These are phyloP conservation scores for Styphnolobium japonicum DNA, from an alignment of 306 rosid species.

Conservation along the genomic window DNA sequence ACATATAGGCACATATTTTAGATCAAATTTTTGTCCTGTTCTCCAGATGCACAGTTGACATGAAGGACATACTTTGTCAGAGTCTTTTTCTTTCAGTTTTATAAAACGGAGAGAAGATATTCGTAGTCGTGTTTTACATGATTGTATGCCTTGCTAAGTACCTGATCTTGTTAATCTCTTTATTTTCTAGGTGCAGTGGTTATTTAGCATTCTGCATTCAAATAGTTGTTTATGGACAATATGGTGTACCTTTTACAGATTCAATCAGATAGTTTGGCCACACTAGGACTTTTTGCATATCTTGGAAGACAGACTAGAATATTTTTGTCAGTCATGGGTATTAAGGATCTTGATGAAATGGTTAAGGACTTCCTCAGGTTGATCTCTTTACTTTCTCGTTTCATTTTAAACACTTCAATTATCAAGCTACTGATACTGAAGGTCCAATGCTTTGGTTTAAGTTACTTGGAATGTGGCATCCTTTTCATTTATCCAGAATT, in stretches of 20 bases:
- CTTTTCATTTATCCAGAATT: conserved; percentile 61
- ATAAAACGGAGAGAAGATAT: not conserved
- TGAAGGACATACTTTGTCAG: not conserved
- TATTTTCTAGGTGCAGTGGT: not conserved
- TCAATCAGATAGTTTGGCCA: conserved; percentile 54
- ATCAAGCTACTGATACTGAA: conserved; percentile 4
- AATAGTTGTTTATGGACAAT: conserved; percentile 19
- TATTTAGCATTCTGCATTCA: not conserved
- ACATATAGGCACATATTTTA: not conserved
- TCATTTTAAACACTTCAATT: conserved; percentile 4
- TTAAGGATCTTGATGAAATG: conserved; percentile 61
- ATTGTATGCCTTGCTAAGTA: not conserved
- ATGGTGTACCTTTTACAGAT: conserved; percentile 39
- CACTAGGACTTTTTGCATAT: conserved; percentile 63
- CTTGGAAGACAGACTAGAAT: conserved; percentile 71
- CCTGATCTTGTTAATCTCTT: not conserved
- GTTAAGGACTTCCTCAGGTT: conserved; percentile 71
- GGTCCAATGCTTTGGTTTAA: conserved; percentile 37
- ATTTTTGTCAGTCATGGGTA: conserved; percentile 61
- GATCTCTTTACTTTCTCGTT: not conserved
- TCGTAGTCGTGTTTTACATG: not conserved
- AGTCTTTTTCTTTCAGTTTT: not conserved
- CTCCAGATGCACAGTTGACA: not conserved
- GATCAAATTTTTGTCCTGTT: not conserved
- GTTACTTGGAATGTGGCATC: conserved; percentile 77